Percentiles rank a stretch among this genome's conserved stretches.
These are phyloP conservation scores for Cadophora malorum DNA, from an alignment of 2,329 filamentous ascomycete species.

Conservation along the genomic window DNA sequence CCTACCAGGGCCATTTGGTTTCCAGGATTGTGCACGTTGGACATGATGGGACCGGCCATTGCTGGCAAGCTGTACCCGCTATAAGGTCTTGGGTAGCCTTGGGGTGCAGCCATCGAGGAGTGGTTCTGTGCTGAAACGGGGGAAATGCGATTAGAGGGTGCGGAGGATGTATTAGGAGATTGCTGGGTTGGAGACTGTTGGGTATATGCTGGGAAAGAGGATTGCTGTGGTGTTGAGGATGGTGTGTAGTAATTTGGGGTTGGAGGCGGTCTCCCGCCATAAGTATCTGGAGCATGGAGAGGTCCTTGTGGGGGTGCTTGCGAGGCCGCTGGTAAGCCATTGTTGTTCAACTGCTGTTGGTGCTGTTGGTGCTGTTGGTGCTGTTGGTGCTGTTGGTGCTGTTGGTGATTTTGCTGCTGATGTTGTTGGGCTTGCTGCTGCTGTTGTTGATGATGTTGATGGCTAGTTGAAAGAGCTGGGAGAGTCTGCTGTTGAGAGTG, in stretches of 20 bases:
- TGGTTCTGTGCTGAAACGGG: constrained; percentile 47
- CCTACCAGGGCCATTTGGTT: constrained; percentile 75
- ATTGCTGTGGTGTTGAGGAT: constrained; percentile 55
- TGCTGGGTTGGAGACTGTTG: constrained; percentile 58
- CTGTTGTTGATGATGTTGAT: constrained; percentile 45
- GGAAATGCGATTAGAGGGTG: constrained; percentile 49
- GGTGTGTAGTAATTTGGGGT: constrained; percentile 61
- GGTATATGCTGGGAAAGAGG: constrained; percentile 54
- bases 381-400: constrained; percentile 44
- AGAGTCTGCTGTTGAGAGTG: constrained; percentile 31
- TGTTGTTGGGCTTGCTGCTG: constrained; percentile 42
- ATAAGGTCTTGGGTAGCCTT: constrained; percentile 57
- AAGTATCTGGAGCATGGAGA: constrained; percentile 65
- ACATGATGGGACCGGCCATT: constrained; percentile 74
- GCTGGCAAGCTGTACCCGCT: constrained; percentile 62
- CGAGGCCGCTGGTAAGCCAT: constrained; percentile 53
- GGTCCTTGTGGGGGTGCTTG: constrained; percentile 59
- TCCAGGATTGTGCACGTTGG: constrained; percentile 77
- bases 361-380: constrained; percentile 40
- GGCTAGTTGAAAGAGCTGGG: constrained; percentile 46
- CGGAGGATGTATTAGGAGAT: constrained; percentile 49
- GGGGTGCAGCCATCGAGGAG: constrained; percentile 61
- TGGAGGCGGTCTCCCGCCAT: constrained; percentile 61
- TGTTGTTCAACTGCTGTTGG: constrained; percentile 42
- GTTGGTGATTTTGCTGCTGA: constrained; percentile 41